Base-by-base conservation (phyloP, 345 rosid genomes). In the Citrus maxima region DNA sequence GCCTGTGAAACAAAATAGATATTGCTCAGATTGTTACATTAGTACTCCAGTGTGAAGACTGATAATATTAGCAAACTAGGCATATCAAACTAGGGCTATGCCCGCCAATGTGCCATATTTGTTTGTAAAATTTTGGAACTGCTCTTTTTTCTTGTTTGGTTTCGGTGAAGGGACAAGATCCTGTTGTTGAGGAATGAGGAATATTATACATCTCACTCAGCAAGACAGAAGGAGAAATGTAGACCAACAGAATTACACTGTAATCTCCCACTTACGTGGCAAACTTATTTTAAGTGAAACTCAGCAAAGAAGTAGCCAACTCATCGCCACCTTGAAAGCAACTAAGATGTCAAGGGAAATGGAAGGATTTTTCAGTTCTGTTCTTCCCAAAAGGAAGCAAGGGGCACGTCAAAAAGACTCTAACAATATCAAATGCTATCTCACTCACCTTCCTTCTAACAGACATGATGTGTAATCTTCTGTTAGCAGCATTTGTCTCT, bases 1-100 rank as follows among this genome's bases (percentile, higher is more conserved):
- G 99, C 99, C 96, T 95, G 88, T 82, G 83, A 18, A 25, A 75
- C 68, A 51, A 67, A 76, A 34, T 37, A 55, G 76, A 80, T 32
- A 61, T 27, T 35, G 32, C 34, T 66, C 70, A 37, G 21, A 30
- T n/a, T 54, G 6, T 55, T 51, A 19, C 9, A 13, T 13, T 2
- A 27, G 37, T 55, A 16, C 40, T 28, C 18, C n/a, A 32, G 34
- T 70, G 25, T 27, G 54, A 22, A 49, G 63, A 42, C 62, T 28
- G 8, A 62, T 51, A 66, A 25, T 7, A 69, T 2, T 10, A 34
- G 59, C 22, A 27, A 18, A 67, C 27, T 10, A 28, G 67, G 25
- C 32, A 61, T 70, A 67, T 24, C 74, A 63, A 61, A 32, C 10
- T n/a, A 38, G 71, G 22, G 40, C 27, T 38, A 38, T 0, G 58